These are phyloP conservation scores for Camelina sativa DNA, from an alignment of 345 rosid species.

Conservation along the genomic window DNA sequence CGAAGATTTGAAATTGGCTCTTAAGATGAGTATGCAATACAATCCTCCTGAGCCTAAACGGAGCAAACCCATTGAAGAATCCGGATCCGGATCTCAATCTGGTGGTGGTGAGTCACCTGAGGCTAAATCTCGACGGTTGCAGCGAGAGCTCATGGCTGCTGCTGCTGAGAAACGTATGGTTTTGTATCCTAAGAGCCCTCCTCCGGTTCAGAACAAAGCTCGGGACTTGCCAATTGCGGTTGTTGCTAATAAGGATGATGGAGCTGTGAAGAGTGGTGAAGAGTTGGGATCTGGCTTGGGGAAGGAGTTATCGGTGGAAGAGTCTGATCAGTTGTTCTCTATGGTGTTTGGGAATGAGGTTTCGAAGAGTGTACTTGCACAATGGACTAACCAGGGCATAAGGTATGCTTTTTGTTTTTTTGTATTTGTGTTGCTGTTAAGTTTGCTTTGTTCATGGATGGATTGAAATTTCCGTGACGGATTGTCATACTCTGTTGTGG, in stretches of 20 bases:
- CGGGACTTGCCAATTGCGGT: slow-evolving; percentile 37
- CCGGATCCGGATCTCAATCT: slow-evolving; percentile 43
- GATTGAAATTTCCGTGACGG: background rate
- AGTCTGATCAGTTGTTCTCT: slow-evolving; percentile 67
- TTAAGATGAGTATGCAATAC: slow-evolving; percentile 90
- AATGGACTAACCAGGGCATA: slow-evolving; percentile 98
- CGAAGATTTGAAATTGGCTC: slow-evolving; percentile 84
- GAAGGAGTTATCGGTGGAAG: slow-evolving; percentile 48
- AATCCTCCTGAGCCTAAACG: slow-evolving; percentile 93
- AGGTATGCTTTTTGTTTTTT: slow-evolving; percentile 53
- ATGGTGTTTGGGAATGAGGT: slow-evolving; percentile 79
- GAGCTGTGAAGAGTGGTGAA: slow-evolving; percentile 39
- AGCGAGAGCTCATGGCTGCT: slow-evolving; percentile 95
- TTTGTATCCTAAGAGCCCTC: slow-evolving; percentile 43
- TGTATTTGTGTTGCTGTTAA: background rate
- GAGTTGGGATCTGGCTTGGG: slow-evolving; percentile 42
- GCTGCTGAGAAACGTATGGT: slow-evolving; percentile 94
- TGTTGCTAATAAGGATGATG: slow-evolving; percentile 21
- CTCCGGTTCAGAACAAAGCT: slow-evolving; percentile 41
- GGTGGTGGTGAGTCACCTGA: slow-evolving; percentile 55
- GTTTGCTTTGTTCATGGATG: background rate
- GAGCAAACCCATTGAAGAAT: slow-evolving; percentile 80
- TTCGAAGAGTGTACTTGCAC: slow-evolving; percentile 76
- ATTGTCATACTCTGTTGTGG: background rate
- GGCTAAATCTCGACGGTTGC: slow-evolving; percentile 61